Percentiles rank a stretch among this genome's conserved stretches.
Conservation (phyloP, 2,329 filamentous ascomycete species). For the Juglanconis juglandina region DNA sequence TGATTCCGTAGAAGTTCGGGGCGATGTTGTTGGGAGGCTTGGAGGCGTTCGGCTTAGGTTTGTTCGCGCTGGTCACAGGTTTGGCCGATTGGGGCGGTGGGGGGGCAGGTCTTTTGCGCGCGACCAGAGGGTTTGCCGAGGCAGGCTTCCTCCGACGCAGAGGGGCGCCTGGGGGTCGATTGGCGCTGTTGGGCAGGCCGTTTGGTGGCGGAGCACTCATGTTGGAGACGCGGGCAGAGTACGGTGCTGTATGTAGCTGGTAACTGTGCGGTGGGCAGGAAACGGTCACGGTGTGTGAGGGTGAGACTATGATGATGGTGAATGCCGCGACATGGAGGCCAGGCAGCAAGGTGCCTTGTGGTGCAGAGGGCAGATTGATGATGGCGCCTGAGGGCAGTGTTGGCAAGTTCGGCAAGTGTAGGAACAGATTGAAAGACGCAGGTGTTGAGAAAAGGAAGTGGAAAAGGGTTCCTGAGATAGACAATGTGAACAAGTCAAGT, state of each 20-base stretch:
- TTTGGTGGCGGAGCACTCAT: constrained; percentile 45
- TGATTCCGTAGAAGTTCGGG: constrained; percentile 19
- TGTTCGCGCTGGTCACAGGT: constrained; percentile 23
- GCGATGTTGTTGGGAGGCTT: constrained; percentile 12
- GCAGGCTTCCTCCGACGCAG: constrained; percentile 44
- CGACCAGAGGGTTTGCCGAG: constrained; percentile 60
- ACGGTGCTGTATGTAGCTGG: not conserved
- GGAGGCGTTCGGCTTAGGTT: constrained; percentile 21
- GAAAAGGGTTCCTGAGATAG: too few species aligned
- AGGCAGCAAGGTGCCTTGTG: not conserved
- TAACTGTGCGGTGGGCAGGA: not conserved
- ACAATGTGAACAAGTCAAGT: too few species aligned
- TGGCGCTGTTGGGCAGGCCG: constrained; percentile 26
- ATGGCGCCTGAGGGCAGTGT: too few species aligned
- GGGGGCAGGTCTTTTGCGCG: constrained; percentile 50
- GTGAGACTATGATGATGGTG: not conserved
- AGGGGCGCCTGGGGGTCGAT: constrained; percentile 24
- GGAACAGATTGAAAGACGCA: too few species aligned
- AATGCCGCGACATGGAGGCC: not conserved
- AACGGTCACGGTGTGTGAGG: not conserved
- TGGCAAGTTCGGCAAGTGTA: too few species aligned
- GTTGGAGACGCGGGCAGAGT: constrained; percentile 15
- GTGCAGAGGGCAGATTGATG: not conserved
- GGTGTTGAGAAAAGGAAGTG: too few species aligned
- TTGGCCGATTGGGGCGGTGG: constrained; percentile 31